A percentile compares a stretch with the other conserved stretches of the same genome.
phyloP scores from a whole-genome alignment of 108 stramenopile species.

The Nannochloropsis salina region DNA sequence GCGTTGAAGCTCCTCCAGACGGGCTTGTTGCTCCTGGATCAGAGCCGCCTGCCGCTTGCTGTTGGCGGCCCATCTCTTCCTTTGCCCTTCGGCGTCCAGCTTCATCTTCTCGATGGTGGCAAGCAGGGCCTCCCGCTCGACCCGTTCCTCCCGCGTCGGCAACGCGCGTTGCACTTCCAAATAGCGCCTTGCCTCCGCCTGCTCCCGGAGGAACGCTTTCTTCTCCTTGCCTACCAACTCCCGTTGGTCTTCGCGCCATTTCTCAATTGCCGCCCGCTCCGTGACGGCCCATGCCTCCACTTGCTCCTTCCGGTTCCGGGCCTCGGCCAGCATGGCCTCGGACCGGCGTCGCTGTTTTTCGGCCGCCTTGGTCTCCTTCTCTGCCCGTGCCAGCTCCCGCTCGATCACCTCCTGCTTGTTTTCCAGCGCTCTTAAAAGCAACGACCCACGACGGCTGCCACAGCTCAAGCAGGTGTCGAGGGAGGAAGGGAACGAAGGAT shows the following conservation, averaged over 20 bases:
- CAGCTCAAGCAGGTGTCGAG: background rate
- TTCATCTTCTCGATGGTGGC: background rate
- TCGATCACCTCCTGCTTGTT: slow-evolving; percentile 2
- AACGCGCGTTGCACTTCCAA: background rate
- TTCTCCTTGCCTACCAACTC: background rate
- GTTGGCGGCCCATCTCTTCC: background rate
- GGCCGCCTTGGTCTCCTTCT: background rate
- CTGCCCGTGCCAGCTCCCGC: background rate
- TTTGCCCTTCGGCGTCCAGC: background rate
- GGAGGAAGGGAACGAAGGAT: background rate
- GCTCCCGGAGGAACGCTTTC: background rate
- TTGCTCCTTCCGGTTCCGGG: background rate
- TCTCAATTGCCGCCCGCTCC: background rate
- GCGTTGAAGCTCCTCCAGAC: background rate
- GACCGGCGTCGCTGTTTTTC: background rate
- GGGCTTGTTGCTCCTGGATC: background rate
- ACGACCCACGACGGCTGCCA: background rate
- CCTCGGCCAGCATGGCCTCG: background rate
- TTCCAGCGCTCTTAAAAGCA: background rate
- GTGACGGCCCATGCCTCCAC: background rate
- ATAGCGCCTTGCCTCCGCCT: background rate
- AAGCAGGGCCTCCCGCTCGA: background rate
- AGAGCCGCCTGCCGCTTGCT: background rate
- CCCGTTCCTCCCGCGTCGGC: background rate
- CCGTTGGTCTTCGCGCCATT: slow-evolving; percentile 10